Base-by-base conservation (phyloP, 495 filamentous ascomycete species). In the Hypoxylon fuscum region DNA sequence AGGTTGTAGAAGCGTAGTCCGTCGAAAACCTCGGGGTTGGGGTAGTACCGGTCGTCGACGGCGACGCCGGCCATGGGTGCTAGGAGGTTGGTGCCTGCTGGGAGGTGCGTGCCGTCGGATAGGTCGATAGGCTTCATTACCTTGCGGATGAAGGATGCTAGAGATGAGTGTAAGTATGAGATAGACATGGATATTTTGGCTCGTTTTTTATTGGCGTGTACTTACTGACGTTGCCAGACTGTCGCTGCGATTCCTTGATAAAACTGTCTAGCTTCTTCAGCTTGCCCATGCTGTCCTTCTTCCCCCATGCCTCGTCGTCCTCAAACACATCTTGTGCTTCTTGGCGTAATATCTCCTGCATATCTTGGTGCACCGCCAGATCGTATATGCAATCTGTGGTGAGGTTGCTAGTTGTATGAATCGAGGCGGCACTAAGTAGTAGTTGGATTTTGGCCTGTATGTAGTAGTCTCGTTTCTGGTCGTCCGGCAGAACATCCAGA, bases 241-340 rank as follows among this genome's bases (percentile, higher is more conserved):
- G 68, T 4, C 84, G 71, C 49, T 79, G 76, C 8, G 73, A 71
- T 59, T 87, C 84, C 42, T 82, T 81, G 44, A 85, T 76, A 62
- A 85, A 84, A 52, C 76, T 80, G 67, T 87, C 84, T 50, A 86
- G 49, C 63, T 82, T 82, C 46, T 72, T 73, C 54, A 86, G 68
- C 47, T 74, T 70, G 2, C 42, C 43, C 55, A 83, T 68, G 45
- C 70, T 77, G 10, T 74, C 72, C 46, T 77, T 78, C 25, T 64
- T 73, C 6, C 45, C 48, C 73, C 73, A 75, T 20, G 62, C 71
- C 4, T 68, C 75, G 9, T 78, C 73, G 23, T 76, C 73, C 14
- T 59, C 56, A 2, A 82, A 55, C 1, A 76, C 74, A 1, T 68
- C 62, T 1, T 64, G 55, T 15, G 79, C 75, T 61, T 87, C 84